Conservation (phyloP, 2,329 filamentous ascomycete genomes). For the Nemania bipapillata region DNA sequence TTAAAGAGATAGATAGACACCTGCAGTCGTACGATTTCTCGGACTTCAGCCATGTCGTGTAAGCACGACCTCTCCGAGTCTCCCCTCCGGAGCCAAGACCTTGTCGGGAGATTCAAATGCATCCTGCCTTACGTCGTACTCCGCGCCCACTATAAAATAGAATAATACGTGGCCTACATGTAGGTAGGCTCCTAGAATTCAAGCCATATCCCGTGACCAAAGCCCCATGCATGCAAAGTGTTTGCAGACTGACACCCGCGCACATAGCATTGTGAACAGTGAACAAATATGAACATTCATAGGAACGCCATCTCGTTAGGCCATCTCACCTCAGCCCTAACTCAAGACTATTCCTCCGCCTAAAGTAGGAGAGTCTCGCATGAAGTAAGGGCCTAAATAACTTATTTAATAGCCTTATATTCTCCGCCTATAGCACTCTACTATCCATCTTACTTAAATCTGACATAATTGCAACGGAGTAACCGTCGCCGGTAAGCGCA, state of each 20-base stretch:
- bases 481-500: not conserved
- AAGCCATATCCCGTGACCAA: conserved; percentile 26
- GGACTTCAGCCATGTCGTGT: not conserved
- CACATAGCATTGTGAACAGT: not conserved
- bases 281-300: not conserved
- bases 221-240: conserved; percentile 22
- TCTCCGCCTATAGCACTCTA: not conserved
- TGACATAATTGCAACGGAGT: not conserved
- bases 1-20: not conserved
- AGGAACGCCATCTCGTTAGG: not conserved
- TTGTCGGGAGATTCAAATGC: not conserved
- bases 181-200: not conserved
- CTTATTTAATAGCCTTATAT: not conserved
- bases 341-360: not conserved
- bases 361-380: not conserved
- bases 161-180: not conserved
- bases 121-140: not conserved
- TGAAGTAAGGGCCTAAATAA: not conserved
- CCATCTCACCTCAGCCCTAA: conserved; percentile 32
- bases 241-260: not conserved
- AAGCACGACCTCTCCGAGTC: not conserved
- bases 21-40: not conserved
- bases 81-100: not conserved
- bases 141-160: not conserved
- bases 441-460: conserved; percentile 8